Evolutionary conservation across 768 basidiomycete genomes (phyloP).

Genomic region (Dioszegia aurantiaca): DNA sequence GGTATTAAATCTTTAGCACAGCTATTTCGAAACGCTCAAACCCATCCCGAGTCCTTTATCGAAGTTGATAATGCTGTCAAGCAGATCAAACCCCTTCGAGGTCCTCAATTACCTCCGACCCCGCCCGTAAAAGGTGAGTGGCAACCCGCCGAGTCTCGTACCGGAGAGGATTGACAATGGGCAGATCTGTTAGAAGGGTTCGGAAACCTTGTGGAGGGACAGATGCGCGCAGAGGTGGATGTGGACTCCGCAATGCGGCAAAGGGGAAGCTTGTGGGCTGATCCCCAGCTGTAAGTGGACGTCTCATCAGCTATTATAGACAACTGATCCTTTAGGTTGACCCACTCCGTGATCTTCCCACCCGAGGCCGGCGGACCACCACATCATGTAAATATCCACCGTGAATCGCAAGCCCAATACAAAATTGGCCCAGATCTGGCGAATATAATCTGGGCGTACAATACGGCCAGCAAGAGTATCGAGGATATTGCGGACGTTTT

Average conservation of each 20-base stretch:
- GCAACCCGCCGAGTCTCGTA: no score
- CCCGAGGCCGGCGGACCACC: no score
- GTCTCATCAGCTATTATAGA: no score
- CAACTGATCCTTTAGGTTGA: no score
- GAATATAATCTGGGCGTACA: constrained; percentile 24
- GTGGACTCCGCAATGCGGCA: not conserved
- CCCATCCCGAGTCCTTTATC: constrained; percentile 10
- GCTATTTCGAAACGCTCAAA: not conserved
- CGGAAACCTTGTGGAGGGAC: no score
- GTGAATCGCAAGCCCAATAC: constrained; percentile 4
- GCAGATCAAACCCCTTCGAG: constrained; percentile 4
- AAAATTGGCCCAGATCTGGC: constrained; percentile 26
- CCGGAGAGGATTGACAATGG: no score
- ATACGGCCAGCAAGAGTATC: constrained; percentile 22
- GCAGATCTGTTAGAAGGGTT: no score
- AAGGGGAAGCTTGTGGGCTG: not conserved
- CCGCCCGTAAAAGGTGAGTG: constrained; percentile 2
- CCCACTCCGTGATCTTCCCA: no score
- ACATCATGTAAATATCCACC: constrained; percentile 15
- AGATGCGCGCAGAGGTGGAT: no score
- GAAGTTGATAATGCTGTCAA: constrained; percentile 30
- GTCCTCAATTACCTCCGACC: constrained; percentile 32
- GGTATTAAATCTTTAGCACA: not conserved
- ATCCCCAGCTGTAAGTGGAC: not conserved
- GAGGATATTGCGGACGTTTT: constrained; percentile 29